These are phyloP conservation scores for Ceratocystis huliohia DNA, from an alignment of 2,329 filamentous ascomycete genomes.

Conservation along the genomic window DNA sequence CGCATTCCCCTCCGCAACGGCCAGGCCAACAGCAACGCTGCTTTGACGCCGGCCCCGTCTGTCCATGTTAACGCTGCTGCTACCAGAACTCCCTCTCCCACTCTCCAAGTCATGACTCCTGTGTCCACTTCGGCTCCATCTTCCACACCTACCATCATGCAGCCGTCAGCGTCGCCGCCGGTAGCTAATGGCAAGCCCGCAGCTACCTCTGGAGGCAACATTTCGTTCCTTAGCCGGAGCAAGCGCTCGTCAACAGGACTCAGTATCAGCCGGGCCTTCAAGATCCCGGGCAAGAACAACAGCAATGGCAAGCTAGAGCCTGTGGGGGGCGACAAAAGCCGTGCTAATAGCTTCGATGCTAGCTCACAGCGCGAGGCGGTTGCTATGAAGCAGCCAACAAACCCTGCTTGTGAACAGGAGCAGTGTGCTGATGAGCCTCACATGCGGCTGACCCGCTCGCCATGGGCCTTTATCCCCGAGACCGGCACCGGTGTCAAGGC, in stretches of 20 bases:
- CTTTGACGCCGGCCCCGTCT: slow-evolving; percentile 22
- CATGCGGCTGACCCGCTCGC: slow-evolving; percentile 32
- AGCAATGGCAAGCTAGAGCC: slow-evolving; percentile 25
- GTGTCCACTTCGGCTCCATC: neutral
- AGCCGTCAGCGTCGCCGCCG: slow-evolving; percentile 18
- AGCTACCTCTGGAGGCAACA: neutral
- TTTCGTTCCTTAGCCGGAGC: slow-evolving; percentile 25
- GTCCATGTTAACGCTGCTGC: neutral
- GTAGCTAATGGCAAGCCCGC: neutral
- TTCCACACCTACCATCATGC: neutral
- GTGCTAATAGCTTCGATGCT: slow-evolving; percentile 41
- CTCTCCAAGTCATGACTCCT: slow-evolving; percentile 31
- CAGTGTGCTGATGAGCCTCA: neutral
- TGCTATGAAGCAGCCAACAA: neutral
- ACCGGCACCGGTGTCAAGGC: slow-evolving; percentile 65
- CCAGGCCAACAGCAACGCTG: slow-evolving; percentile 23
- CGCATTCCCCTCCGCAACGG: slow-evolving; percentile 24
- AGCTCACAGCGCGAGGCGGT: slow-evolving; percentile 17
- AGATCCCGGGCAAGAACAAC: slow-evolving; percentile 32
- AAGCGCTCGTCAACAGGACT: slow-evolving; percentile 40
- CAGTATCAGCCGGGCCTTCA: slow-evolving; percentile 31
- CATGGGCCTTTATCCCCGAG: slow-evolving; percentile 51
- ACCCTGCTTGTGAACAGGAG: slow-evolving; percentile 5
- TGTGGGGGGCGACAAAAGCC: slow-evolving; percentile 23
- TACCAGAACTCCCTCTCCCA: neutral